Base-by-base conservation (phyloP, 768 basidiomycete species). In the Tulasnella sp. region DNA sequence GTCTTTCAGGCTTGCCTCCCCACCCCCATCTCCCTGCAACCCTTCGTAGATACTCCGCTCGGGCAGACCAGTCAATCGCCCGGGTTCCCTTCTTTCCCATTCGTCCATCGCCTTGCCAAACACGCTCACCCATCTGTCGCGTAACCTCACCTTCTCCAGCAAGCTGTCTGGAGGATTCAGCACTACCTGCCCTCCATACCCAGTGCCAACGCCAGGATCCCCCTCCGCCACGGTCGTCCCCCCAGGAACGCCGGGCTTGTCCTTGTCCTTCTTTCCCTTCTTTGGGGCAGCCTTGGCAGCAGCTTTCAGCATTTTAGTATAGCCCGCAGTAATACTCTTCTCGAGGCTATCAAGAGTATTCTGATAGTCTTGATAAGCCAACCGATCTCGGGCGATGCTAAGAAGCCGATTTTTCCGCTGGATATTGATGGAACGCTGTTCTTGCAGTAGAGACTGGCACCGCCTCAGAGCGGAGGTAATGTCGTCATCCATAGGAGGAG, bases 361-460 rank as follows among this genome's bases (percentile, higher is more conserved):
- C 79, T 94, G 85, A 86, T 97, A 99, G 83, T 99, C 97, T 83
- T 95, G 94, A 84, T 95, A 94, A 8, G 92, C 96, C 24, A 99
- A 88, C 31, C 96, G 90, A 83, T 96, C 94, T 80, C 92, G 91
- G 39, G 96, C 96, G 80, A 96, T 89, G 19, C 88, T 87, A 19
- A 88, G 88, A 2, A 99, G 89, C 4, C 93, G 91, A 40, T 86
- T 85, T 84, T 93, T 93, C 18, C 97, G 92, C 3, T 90, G 90
- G 82, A 96, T 95, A 87, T 99, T 99, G 79, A 91, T 88, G 12
- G 91, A 89, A 2, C 93, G 88, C 74, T 98, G 93, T 8, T 86
- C 87, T 14, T 93, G 90, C 7, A 99, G 89, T 81, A 95, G 91
- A 19, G 89, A 86, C 84, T 99, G 98, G 24, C 95, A 94, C 62